These are phyloP conservation scores for Septoria linicola DNA, from an alignment of 2,329 filamentous ascomycete genomes.

Conservation along the genomic window DNA sequence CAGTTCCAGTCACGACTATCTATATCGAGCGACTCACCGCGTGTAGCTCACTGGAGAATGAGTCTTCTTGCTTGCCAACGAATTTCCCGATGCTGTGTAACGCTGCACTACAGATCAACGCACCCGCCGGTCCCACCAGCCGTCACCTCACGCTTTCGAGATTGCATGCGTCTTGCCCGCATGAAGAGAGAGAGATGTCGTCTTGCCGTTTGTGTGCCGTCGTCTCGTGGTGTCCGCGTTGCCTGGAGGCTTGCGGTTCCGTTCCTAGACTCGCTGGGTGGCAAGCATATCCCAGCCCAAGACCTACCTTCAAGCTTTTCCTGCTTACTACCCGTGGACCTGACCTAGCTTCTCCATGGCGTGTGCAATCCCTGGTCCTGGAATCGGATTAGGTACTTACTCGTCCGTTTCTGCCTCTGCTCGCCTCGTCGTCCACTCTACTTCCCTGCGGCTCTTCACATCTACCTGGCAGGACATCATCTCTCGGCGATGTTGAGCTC, in stretches of 20 bases:
- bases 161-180: slow-evolving; percentile 3
- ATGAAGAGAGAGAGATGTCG: slow-evolving; percentile 7
- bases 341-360: background rate
- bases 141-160: slow-evolving; percentile 13
- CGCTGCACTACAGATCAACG: slow-evolving; percentile 10
- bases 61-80: slow-evolving; percentile 16
- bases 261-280: background rate
- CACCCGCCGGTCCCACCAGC: background rate
- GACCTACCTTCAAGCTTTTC: slow-evolving; percentile 2
- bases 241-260: background rate
- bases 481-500: slow-evolving; percentile 8
- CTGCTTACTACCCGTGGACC: background rate
- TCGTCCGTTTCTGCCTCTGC: background rate
- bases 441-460: background rate
- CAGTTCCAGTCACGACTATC: background rate
- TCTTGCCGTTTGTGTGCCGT: slow-evolving; percentile 3
- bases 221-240: slow-evolving; percentile 6
- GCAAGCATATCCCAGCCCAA: slow-evolving; percentile 13
- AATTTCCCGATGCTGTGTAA: slow-evolving; percentile 15
- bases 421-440: background rate
- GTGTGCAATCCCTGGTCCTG: background rate
- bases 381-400: background rate
- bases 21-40: background rate
- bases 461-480: background rate
- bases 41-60: slow-evolving; percentile 1